phyloP scores from a whole-genome alignment of 352 stramenopile species.

The Pythium monospermum region DNA sequence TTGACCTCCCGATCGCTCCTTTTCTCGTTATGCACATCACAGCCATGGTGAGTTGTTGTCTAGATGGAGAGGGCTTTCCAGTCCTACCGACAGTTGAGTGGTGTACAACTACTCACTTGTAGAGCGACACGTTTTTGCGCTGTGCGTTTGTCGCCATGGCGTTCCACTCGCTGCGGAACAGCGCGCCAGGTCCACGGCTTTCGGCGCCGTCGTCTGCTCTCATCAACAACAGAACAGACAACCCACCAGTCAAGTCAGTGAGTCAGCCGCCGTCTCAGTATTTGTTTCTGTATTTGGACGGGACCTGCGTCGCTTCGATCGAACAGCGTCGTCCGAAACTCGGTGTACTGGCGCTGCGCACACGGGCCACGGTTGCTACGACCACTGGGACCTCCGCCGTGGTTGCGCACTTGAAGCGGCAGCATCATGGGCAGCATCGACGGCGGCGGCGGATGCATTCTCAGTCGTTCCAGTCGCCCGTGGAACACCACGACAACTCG shows the following conservation, averaged over 20 bases:
- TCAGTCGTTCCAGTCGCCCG: too few relatives aligned
- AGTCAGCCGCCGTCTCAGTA: background rate
- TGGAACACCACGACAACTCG: background rate
- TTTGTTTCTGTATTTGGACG: background rate
- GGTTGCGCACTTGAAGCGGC: conserved; percentile 41
- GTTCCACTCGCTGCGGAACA: conserved; percentile 46
- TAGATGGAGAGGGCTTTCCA: background rate
- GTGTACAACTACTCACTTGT: conserved; percentile 16
- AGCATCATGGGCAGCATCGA: conserved; percentile 34
- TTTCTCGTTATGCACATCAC: conserved; percentile 3
- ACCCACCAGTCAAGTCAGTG: background rate
- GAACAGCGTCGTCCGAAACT: conserved; percentile 49
- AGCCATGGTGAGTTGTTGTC: background rate
- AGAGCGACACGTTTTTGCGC: conserved; percentile 22
- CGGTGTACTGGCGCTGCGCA: conserved; percentile 39
- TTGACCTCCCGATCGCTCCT: conserved; percentile 50
- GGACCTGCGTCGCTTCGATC: conserved; percentile 3
- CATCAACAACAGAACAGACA: too few relatives aligned
- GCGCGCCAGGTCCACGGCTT: conserved; percentile 29
- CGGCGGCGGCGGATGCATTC: conserved; percentile 8
- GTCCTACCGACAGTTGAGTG: background rate
- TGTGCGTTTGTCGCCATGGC: conserved; percentile 27
- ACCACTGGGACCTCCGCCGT: conserved; percentile 23
- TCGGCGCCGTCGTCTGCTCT: conserved; percentile 15
- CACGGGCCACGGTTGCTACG: too few relatives aligned